phyloP scores from a whole-genome alignment of 768 basidiomycete species.

The Lactifluus subvellereus region DNA sequence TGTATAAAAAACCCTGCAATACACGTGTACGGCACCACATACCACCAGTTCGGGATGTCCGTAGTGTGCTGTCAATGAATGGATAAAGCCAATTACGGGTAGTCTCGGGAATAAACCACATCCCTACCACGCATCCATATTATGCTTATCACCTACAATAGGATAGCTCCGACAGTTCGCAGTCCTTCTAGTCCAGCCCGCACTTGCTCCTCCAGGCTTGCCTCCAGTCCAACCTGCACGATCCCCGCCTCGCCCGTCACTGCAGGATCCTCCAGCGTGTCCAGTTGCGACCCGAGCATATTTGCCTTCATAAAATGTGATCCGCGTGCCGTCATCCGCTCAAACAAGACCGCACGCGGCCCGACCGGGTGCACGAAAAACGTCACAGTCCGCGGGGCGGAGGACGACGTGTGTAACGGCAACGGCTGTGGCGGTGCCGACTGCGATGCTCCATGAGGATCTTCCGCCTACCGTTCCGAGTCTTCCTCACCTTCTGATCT shows the following conservation, averaged over 20 bases:
- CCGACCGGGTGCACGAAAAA: constrained; percentile 81
- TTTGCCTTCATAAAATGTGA: constrained; percentile 80
- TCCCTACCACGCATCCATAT: background rate
- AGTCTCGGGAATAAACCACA: background rate
- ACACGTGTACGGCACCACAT: background rate
- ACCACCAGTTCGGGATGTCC: no score
- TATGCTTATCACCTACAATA: background rate
- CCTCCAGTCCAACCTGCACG: constrained; percentile 51
- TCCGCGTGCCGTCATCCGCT: constrained; percentile 55
- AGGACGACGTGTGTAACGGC: background rate
- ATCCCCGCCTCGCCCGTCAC: constrained; percentile 56
- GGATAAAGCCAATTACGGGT: background rate
- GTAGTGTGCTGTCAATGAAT: background rate
- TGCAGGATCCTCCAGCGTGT: constrained; percentile 60
- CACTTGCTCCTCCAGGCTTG: constrained; percentile 53
- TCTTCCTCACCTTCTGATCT: background rate
- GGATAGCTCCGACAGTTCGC: constrained; percentile 20
- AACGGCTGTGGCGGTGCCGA: constrained; percentile 20
- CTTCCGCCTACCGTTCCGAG: constrained; percentile 25
- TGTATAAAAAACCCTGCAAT: background rate
- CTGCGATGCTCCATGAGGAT: constrained; percentile 32
- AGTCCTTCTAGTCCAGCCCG: constrained; percentile 41
- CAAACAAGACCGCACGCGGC: constrained; percentile 44
- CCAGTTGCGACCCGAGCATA: constrained; percentile 78
- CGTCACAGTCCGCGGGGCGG: constrained; percentile 34